Evolutionary conservation across 2,329 filamentous ascomycete genomes (phyloP).

Genomic region (Myriosclerotinia scirpicola): DNA sequence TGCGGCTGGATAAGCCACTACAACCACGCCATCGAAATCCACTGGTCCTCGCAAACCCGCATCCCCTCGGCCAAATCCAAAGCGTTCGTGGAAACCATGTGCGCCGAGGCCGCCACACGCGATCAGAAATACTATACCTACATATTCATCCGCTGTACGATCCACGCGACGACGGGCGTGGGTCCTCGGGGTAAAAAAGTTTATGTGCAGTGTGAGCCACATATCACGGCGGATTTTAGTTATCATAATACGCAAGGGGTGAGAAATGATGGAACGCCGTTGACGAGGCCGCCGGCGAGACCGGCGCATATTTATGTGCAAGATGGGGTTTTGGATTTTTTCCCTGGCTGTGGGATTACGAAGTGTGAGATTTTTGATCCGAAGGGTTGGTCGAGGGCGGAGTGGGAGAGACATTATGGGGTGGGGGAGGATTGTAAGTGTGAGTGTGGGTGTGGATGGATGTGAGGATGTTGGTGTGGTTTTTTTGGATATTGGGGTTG

Average conservation of each 20-base stretch:
- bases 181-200: neutral
- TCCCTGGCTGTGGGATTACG: neutral
- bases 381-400: neutral
- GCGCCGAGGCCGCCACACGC: too few species aligned
- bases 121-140: neutral
- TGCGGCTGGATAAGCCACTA: neutral
- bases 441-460: neutral
- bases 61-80: neutral
- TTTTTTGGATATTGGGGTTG: neutral
- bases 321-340: neutral
- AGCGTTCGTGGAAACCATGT: neutral
- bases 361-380: neutral
- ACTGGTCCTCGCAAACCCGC: neutral
- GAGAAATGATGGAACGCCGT: neutral
- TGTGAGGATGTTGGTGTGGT: neutral
- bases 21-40: neutral
- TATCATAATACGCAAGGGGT: neutral
- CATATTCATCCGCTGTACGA: neutral
- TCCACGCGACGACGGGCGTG: neutral
- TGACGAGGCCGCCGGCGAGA: too few species aligned
- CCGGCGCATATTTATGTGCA: neutral
- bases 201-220: neutral
- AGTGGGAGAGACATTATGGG: neutral
- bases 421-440: neutral
- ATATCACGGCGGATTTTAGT: neutral